Evolutionary conservation across 2,329 filamentous ascomycete genomes (phyloP).

Genomic region (Ilyonectria destructans): DNA sequence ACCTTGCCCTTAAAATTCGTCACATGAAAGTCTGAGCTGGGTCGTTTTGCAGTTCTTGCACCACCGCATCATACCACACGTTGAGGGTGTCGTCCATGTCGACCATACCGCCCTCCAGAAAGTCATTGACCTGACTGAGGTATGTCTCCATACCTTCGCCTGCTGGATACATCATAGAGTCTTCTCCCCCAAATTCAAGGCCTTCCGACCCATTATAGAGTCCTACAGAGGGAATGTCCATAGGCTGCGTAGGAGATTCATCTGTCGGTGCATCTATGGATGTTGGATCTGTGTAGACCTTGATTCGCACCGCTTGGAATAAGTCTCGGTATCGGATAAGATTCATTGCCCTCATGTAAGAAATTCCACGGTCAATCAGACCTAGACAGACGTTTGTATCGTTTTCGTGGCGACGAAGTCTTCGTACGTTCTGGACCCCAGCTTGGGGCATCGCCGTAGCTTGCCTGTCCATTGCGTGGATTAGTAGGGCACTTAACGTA

Average conservation of each 20-base stretch:
- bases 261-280: not conserved
- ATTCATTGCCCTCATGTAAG: conserved; percentile 3
- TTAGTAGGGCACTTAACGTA: not conserved
- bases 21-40: not conserved
- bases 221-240: conserved; percentile 2
- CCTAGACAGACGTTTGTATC: conserved; percentile 20
- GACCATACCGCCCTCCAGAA: conserved; percentile 28
- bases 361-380: conserved; percentile 5
- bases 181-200: conserved; percentile 9
- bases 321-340: conserved; percentile 15
- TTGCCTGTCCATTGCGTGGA: not conserved
- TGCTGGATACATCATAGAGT: conserved; percentile 14
- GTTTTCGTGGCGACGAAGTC: conserved; percentile 10
- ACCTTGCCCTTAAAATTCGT: too few relatives aligned
- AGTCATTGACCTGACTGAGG: conserved; percentile 28
- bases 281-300: conserved; percentile 12
- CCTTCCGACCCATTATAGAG: conserved; percentile 8
- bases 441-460: conserved; percentile 5
- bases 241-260: not conserved
- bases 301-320: conserved; percentile 17
- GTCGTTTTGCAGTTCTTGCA: conserved; percentile 13
- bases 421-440: conserved; percentile 1
- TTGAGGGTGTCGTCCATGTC: conserved; percentile 30
- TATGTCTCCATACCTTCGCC: conserved; percentile 29
- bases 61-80: conserved; percentile 20